Evolutionary conservation across 768 basidiomycete species (phyloP), one percentile per base, ranked within the genome.

Genomic region (Calocera cornea): DNA sequence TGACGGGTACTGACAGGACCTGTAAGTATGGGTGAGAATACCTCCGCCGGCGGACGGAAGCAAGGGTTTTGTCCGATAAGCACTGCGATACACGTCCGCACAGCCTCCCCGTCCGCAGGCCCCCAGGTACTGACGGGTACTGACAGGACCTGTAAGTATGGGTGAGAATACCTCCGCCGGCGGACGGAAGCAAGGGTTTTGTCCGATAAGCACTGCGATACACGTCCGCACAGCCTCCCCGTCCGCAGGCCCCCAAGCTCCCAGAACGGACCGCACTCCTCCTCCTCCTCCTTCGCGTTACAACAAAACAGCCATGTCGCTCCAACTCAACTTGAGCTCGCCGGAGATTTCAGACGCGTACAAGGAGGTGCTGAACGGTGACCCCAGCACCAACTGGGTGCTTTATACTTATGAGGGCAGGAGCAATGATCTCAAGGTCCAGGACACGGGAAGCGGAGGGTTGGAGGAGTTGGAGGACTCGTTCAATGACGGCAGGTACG

Each of bases 391-490:
- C 71, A 85, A 92, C 72, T 92, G 90, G 90, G 84, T 81, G 1
- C 80, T 92, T 34, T 86, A 88, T 72, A 89, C 91, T 0, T 92
- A 91, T 72, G 88, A 89, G 72, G 86, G 84, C 70, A 87, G 87
- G 10, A 83, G 86, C 0, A 94, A 92, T 72, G 91, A 94, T 76
- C 81, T 95, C 66, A 92, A 91, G 72, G 87, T 95, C 1, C 92
- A 95, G 74, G 81, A 83, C 1, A 88, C 86, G 1, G 94, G 94
- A n/a, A 81, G 80, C 66, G 90, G 88, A n/a, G 92, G 92, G 0
- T 81, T 97, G 12, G 89, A 95, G 71, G 92, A 93, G 72, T 79
- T 98, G 1, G 85, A 90, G 73, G 95, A 97, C 72, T 94, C 95
- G 78, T 98, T 97, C 77, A 90, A 87, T 44, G 94, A 97, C 76